Evolutionary conservation across 106 monocot genomes (phyloP).

Genomic region (Acorus gramineus): DNA sequence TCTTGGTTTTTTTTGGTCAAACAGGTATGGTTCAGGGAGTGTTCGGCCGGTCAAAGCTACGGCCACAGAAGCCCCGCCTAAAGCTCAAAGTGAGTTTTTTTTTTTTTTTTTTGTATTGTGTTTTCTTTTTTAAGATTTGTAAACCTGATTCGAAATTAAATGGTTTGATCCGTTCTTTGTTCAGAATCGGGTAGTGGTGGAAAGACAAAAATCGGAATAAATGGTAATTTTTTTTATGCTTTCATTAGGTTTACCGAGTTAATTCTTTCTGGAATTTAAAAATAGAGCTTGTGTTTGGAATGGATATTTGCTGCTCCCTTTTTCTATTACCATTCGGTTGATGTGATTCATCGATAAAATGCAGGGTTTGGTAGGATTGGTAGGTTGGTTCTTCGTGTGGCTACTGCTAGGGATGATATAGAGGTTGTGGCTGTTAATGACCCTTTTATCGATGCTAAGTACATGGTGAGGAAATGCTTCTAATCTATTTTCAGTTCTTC

Average conservation of each 20-base stretch:
- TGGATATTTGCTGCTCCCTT: background rate
- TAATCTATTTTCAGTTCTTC: no score
- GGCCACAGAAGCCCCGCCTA: conserved; percentile 64
- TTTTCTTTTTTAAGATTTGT: background rate
- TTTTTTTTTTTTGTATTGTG: background rate
- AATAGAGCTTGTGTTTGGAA: background rate
- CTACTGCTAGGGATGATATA: conserved; percentile 76
- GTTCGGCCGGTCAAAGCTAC: conserved; percentile 50
- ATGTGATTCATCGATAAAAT: background rate
- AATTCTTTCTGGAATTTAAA: background rate
- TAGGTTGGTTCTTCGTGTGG: conserved; percentile 81
- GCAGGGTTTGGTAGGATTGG: conserved; percentile 96
- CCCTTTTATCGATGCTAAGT: conserved; percentile 94
- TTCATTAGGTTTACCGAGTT: background rate
- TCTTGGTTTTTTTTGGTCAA: background rate
- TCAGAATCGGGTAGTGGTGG: conserved; percentile 48
- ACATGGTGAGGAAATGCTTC: conserved; percentile 55
- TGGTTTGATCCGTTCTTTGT: conserved; percentile 3
- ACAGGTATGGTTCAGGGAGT: conserved; percentile 21
- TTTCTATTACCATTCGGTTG: background rate
- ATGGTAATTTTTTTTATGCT: conserved; percentile 29
- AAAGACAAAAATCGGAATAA: conserved; percentile 72
- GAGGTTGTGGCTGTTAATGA: conserved; percentile 91
- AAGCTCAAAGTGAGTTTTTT: conserved; percentile 34
- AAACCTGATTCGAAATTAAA: background rate